Evolutionary conservation across 305 asterid species (phyloP).

Genomic region (Plantago coronopus): DNA sequence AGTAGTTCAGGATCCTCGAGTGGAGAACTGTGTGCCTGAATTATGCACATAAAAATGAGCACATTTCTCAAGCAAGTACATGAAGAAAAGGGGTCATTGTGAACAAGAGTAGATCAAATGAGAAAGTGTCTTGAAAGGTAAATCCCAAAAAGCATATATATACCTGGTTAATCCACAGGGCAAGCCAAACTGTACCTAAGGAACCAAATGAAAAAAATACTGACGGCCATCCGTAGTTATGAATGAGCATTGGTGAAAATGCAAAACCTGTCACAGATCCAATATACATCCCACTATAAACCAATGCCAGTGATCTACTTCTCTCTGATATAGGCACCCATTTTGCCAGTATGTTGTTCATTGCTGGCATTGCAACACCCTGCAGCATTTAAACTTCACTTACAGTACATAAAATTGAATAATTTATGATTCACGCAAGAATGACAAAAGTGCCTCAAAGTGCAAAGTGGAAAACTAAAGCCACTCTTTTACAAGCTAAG

Average conservation of each 20-base stretch:
- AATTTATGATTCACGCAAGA: not conserved
- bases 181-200: constrained; percentile 72
- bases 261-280: constrained; percentile 90
- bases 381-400: constrained; percentile 31
- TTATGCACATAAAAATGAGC: constrained; percentile 17
- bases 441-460: constrained; percentile 1
- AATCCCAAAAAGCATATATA: constrained; percentile 20
- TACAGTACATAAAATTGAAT: constrained; percentile 6
- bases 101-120: constrained; percentile 1
- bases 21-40: constrained; percentile 84
- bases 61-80: constrained; percentile 11
- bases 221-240: constrained; percentile 90
- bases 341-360: constrained; percentile 81
- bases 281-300: constrained; percentile 95
- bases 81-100: constrained; percentile 1
- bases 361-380: constrained; percentile 99
- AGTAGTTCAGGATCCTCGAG: constrained; percentile 64
- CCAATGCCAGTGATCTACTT: constrained; percentile 84
- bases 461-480: not conserved
- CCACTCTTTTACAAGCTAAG: constrained; percentile 14
- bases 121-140: constrained; percentile 5
- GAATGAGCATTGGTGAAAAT: constrained; percentile 80
- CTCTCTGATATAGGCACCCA: constrained; percentile 95
- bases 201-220: constrained; percentile 88
- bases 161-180: constrained; percentile 70